phyloP scores from a whole-genome alignment of 306 rosid species.

The Vigna radiata region DNA sequence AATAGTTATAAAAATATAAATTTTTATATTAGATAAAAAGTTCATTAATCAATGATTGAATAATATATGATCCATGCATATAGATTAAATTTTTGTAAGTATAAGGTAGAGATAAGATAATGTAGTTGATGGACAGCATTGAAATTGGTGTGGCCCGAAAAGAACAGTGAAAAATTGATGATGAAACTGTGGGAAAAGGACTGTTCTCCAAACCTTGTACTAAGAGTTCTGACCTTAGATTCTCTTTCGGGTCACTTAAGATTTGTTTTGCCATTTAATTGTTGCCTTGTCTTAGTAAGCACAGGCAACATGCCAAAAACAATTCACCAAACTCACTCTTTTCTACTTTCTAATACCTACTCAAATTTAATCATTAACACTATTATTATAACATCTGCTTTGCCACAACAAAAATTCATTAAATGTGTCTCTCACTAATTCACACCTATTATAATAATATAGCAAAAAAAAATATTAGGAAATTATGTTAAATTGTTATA shows the following conservation, averaged over 20 bases:
- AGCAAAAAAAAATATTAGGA: no score
- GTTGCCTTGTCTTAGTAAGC: slow-evolving; percentile 38
- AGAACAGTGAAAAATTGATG: slow-evolving; percentile 26
- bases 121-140: background rate
- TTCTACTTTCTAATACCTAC: background rate
- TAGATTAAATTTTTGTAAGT: no score
- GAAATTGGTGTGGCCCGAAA: slow-evolving; percentile 24
- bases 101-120: no score
- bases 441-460: no score
- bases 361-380: background rate
- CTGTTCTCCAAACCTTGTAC: slow-evolving; percentile 51
- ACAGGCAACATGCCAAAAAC: slow-evolving; percentile 11
- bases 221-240: slow-evolving; percentile 30
- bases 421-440: no score
- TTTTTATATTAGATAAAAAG: no score
- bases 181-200: slow-evolving; percentile 48
- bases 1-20: no score
- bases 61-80: no score
- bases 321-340: background rate
- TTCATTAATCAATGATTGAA: no score
- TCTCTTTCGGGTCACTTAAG: slow-evolving; percentile 32
- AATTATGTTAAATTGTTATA: no score
- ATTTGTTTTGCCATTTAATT: slow-evolving; percentile 46
- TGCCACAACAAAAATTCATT: background rate
- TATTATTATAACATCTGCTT: background rate